phyloP scores from a whole-genome alignment of 441 rosid species.

The Erodium trifolium region DNA sequence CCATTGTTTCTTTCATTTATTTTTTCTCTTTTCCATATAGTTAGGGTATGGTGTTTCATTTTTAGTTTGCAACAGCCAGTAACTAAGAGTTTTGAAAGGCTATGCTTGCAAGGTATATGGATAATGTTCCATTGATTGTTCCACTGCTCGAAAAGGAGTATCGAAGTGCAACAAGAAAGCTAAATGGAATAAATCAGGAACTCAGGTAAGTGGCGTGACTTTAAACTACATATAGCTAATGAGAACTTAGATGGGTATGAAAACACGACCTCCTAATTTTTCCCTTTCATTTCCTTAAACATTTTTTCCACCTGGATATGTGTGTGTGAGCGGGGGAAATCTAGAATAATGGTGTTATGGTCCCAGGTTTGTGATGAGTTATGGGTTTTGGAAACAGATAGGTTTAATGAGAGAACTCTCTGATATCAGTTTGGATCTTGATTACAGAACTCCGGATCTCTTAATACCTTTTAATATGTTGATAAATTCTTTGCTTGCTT shows the following conservation, averaged over 20 bases:
- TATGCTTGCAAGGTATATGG: slow-evolving; percentile 64
- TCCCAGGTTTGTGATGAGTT: too few relatives aligned
- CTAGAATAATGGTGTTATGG: neutral
- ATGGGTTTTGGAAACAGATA: too few relatives aligned
- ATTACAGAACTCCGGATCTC: too few relatives aligned
- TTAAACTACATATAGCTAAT: too few relatives aligned
- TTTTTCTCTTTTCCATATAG: neutral
- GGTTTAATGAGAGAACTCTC: too few relatives aligned
- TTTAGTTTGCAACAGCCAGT: slow-evolving; percentile 6
- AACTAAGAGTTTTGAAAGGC: slow-evolving; percentile 15
- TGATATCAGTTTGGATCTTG: too few relatives aligned
- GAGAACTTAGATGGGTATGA: too few relatives aligned
- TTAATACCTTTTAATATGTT: too few relatives aligned
- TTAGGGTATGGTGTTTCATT: neutral
- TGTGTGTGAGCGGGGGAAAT: neutral
- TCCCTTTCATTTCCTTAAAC: too few relatives aligned
- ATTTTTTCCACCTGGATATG: too few relatives aligned
- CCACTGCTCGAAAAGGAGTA: slow-evolving; percentile 90
- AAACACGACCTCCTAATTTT: too few relatives aligned
- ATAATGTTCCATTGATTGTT: slow-evolving; percentile 78
- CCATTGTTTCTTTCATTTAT: slow-evolving; percentile 3
- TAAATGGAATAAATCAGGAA: slow-evolving; percentile 69
- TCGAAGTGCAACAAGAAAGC: slow-evolving; percentile 53
- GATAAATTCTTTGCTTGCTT: too few relatives aligned
- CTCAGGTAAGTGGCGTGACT: slow-evolving; percentile 49